These are phyloP conservation scores for Botryotinia calthae DNA, from an alignment of 2,329 filamentous ascomycete genomes.

Conservation along the genomic window DNA sequence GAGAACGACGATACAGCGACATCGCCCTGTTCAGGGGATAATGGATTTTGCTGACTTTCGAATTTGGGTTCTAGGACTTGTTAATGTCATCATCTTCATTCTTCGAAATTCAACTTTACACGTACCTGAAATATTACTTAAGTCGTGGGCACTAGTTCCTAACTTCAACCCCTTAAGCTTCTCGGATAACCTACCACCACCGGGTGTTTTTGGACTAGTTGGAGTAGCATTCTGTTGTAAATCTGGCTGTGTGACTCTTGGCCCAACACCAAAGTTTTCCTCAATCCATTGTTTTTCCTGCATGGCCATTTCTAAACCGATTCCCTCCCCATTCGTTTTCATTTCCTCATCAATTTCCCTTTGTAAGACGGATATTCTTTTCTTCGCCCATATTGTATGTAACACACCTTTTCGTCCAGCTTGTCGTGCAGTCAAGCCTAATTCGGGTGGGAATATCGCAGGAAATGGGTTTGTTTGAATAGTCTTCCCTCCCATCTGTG, in stretches of 20 bases:
- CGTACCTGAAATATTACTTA: slow-evolving; percentile 56
- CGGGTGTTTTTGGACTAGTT: slow-evolving; percentile 60
- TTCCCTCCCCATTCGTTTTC: slow-evolving; percentile 71
- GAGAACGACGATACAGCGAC: slow-evolving; percentile 62
- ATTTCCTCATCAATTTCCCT: slow-evolving; percentile 74
- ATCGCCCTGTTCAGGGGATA: slow-evolving; percentile 62
- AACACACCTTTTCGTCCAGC: slow-evolving; percentile 77
- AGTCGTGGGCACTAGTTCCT: slow-evolving; percentile 67
- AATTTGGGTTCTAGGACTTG: slow-evolving; percentile 34
- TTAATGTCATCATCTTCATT: neutral
- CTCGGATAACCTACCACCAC: slow-evolving; percentile 68
- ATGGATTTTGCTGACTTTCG: slow-evolving; percentile 36
- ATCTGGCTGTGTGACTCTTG: slow-evolving; percentile 34
- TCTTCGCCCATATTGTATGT: slow-evolving; percentile 84
- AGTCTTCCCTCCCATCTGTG: slow-evolving; percentile 43
- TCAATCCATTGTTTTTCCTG: slow-evolving; percentile 85
- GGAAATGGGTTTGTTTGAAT: slow-evolving; percentile 76
- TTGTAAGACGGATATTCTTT: slow-evolving; percentile 70
- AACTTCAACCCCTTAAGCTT: slow-evolving; percentile 78
- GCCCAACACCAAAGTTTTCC: slow-evolving; percentile 59
- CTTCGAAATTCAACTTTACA: neutral
- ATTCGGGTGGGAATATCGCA: slow-evolving; percentile 77
- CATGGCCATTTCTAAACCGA: slow-evolving; percentile 79
- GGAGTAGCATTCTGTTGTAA: slow-evolving; percentile 42
- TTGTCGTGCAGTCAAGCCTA: slow-evolving; percentile 64